A percentile compares a stretch with the other conserved stretches of the same genome.
These are phyloP conservation scores for Acanthamoeba sp. DNA, from an alignment of 208 protist genomes.

Conservation along the genomic window DNA sequence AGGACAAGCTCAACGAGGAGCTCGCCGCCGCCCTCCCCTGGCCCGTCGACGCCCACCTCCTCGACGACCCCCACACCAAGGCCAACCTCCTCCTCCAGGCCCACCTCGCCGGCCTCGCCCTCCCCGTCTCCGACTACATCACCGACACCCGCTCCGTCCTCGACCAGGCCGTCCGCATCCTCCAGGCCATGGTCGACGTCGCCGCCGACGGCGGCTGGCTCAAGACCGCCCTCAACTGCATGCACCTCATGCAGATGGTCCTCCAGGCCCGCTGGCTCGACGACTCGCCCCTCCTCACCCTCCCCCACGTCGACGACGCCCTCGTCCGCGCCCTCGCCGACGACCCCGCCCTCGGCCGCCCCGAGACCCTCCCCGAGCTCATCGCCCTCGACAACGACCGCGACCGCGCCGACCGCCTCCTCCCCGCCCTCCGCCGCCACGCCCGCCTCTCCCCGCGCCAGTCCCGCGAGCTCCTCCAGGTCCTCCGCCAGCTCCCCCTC, in stretches of 20 bases:
- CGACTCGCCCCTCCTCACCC: slow-evolving; percentile 58
- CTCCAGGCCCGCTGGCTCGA: slow-evolving; percentile 94
- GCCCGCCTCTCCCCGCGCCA: neutral
- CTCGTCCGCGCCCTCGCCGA: slow-evolving; percentile 26
- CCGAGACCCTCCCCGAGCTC: slow-evolving; percentile 62
- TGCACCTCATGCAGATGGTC: slow-evolving; percentile 96
- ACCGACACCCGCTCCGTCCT: slow-evolving; percentile 98
- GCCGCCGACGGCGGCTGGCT: slow-evolving; percentile 96
- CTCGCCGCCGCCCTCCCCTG: slow-evolving; percentile 87
- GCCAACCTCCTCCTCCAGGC: slow-evolving; percentile 98
- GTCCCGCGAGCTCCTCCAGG: slow-evolving; percentile 18
- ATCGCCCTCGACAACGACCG: slow-evolving; percentile 66
- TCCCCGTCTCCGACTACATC: slow-evolving; percentile 98
- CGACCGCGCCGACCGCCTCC: no score
- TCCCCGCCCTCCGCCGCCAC: neutral
- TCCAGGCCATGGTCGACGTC: slow-evolving; percentile 94
- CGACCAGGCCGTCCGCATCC: slow-evolving; percentile 97
- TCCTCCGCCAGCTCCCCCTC: slow-evolving; percentile 47
- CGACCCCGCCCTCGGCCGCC: neutral
- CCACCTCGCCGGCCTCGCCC: slow-evolving; percentile 92
- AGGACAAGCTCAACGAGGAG: slow-evolving; percentile 97
- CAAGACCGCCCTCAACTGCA: slow-evolving; percentile 91
- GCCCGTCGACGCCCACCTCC: slow-evolving; percentile 88
- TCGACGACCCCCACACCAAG: slow-evolving; percentile 97
- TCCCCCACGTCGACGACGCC: slow-evolving; percentile 62